A percentile compares a stretch with the other conserved stretches of the same genome.
Conservation (phyloP, 2,329 filamentous ascomycete genomes). For the Sphaceloma murrayae region DNA sequence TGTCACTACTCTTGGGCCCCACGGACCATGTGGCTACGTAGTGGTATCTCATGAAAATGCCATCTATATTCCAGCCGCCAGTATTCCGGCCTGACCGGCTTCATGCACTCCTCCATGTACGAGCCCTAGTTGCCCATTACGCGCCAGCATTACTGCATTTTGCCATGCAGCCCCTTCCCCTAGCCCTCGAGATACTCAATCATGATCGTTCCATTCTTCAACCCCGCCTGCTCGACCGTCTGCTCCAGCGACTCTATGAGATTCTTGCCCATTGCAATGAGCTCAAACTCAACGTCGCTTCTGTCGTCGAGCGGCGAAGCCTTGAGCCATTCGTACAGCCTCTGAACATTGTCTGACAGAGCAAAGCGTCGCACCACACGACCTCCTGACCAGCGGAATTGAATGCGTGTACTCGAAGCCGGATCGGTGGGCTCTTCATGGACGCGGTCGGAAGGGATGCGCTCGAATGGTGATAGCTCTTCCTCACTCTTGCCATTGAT, state of each 20-base stretch:
- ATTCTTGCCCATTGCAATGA: constrained; percentile 81
- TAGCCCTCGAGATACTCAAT: constrained; percentile 57
- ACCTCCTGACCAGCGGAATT: constrained; percentile 78
- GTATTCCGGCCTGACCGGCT: no score
- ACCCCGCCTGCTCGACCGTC: constrained; percentile 67
- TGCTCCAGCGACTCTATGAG: constrained; percentile 62
- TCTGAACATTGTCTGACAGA: constrained; percentile 63
- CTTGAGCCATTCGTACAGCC: constrained; percentile 96
- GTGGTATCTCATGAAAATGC: no score
- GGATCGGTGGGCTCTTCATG: constrained; percentile 72
- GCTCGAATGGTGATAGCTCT: constrained; percentile 48
- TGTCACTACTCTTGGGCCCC: no score
- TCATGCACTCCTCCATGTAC: no score
- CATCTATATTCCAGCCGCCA: no score
- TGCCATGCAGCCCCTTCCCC: no score
- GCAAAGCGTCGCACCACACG: constrained; percentile 81
- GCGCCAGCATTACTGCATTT: constrained; percentile 1
- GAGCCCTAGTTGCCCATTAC: no score
- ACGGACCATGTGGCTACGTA: no score
- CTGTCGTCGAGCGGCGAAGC: constrained; percentile 74
- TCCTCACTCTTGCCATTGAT: constrained; percentile 24
- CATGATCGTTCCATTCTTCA: constrained; percentile 93
- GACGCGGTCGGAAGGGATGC: constrained; percentile 61
- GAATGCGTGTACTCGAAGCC: constrained; percentile 71
- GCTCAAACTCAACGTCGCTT: constrained; percentile 68